Conservation (phyloP, 1,284 basidiomycete species). For the Boletus sp. region DNA sequence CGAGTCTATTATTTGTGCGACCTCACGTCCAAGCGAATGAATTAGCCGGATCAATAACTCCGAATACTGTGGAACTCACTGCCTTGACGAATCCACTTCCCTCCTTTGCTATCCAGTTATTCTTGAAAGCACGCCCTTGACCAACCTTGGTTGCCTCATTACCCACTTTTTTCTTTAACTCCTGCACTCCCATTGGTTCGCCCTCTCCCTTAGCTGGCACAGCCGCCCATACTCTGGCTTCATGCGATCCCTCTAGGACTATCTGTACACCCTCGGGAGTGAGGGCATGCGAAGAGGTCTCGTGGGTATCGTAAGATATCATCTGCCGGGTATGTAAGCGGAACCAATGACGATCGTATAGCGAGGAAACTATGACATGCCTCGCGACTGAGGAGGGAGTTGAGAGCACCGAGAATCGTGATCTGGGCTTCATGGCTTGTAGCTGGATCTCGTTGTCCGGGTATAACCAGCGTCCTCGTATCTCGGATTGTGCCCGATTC, state of each 20-base stretch:
- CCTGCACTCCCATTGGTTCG: constrained; percentile 56
- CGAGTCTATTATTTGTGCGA: constrained; percentile 61
- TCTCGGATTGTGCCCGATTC: constrained; percentile 61
- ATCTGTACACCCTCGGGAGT: constrained; percentile 83
- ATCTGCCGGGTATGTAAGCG: constrained; percentile 54
- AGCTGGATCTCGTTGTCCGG: constrained; percentile 57
- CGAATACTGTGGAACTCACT: constrained; percentile 45
- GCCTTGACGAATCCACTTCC: constrained; percentile 83
- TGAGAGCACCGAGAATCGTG: constrained; percentile 80
- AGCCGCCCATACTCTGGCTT: constrained; percentile 88
- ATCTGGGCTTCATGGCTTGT: constrained; percentile 73
- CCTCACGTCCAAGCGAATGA: constrained; percentile 37
- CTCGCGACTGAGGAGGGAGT: constrained; percentile 83
- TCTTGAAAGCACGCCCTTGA: constrained; percentile 95
- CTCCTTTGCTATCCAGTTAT: constrained; percentile 94
- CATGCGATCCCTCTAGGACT: constrained; percentile 82
- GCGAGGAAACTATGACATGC: constrained; percentile 42
- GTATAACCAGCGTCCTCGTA: constrained; percentile 67
- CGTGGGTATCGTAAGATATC: constrained; percentile 79
- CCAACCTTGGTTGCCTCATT: constrained; percentile 86
- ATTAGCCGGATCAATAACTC: not conserved
- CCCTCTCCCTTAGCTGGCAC: constrained; percentile 70
- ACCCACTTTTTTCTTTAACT: constrained; percentile 74
- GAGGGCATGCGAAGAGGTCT: constrained; percentile 67
- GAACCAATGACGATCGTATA: constrained; percentile 7